Conservation (phyloP, 148 eudicot species). For the Polygonum maritimum region DNA sequence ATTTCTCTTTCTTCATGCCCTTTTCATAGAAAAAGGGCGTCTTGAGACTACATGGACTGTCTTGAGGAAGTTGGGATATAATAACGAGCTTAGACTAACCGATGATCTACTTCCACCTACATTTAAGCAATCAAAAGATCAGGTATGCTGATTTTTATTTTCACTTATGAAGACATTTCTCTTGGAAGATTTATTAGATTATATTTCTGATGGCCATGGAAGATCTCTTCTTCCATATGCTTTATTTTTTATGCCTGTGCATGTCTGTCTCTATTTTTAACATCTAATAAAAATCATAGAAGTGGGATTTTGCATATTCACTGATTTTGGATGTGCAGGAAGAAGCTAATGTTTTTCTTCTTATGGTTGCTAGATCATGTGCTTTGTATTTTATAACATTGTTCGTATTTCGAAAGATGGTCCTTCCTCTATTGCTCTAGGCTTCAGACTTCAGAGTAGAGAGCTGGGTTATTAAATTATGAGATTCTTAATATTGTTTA, state of each 20-base stretch:
- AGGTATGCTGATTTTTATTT: conserved; percentile 33
- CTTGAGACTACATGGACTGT: conserved; percentile 96
- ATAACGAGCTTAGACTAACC: conserved; percentile 75
- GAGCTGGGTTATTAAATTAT: neutral
- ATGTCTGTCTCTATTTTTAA: neutral
- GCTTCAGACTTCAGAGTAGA: neutral
- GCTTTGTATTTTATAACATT: neutral
- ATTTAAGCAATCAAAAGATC: conserved; percentile 71
- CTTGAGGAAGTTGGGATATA: conserved; percentile 83
- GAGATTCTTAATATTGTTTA: neutral
- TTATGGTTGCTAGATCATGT: neutral
- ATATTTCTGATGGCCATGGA: neutral
- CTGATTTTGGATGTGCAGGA: neutral
- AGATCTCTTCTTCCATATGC: neutral
- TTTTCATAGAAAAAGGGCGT: conserved; percentile 88
- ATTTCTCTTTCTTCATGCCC: conserved; percentile 81
- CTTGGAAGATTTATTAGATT: neutral
- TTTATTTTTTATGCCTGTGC: neutral
- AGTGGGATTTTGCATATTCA: neutral
- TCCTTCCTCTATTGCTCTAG: neutral
- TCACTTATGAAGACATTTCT: neutral
- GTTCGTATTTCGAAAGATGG: neutral
- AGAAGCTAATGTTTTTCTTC: neutral
- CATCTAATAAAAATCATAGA: neutral
- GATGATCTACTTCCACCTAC: conserved; percentile 68